Conservation (phyloP, 768 basidiomycete genomes). For the Trametes punicea region DNA sequence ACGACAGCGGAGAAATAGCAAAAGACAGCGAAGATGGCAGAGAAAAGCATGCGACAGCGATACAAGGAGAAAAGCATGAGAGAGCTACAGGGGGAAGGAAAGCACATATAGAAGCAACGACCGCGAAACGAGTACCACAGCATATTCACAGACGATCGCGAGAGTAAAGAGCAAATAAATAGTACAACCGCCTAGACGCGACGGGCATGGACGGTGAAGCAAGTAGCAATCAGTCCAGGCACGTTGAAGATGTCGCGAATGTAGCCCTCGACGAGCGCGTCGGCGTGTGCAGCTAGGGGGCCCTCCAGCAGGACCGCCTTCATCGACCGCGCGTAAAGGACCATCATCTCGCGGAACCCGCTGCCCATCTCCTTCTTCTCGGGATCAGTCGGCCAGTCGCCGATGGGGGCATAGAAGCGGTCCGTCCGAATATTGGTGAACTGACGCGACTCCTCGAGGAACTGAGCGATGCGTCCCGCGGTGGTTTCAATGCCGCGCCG, state of each 20-base stretch:
- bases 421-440: slow-evolving; percentile 42
- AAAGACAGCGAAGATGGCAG: not conserved
- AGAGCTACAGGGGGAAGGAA: no score
- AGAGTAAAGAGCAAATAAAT: not conserved
- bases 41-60: not conserved
- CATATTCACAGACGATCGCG: not conserved
- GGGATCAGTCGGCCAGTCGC: slow-evolving; percentile 45
- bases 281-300: slow-evolving; percentile 29
- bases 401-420: slow-evolving; percentile 49
- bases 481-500: slow-evolving; percentile 38
- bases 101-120: not conserved
- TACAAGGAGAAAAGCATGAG: not conserved
- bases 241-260: slow-evolving; percentile 44
- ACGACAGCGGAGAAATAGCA: not conserved
- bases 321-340: slow-evolving; percentile 46
- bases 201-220: slow-evolving; percentile 49
- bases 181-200: slow-evolving; percentile 2
- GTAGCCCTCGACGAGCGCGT: slow-evolving; percentile 39
- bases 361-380: slow-evolving; percentile 38
- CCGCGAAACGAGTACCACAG: not conserved
- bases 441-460: slow-evolving; percentile 34
- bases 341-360: slow-evolving; percentile 37
- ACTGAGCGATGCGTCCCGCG: slow-evolving; percentile 35
- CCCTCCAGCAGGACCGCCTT: slow-evolving; percentile 43
- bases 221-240: slow-evolving; percentile 46